phyloP scores from a whole-genome alignment of 2,329 filamentous ascomycete species.

The Zelopaecilomyces penicillatus region DNA sequence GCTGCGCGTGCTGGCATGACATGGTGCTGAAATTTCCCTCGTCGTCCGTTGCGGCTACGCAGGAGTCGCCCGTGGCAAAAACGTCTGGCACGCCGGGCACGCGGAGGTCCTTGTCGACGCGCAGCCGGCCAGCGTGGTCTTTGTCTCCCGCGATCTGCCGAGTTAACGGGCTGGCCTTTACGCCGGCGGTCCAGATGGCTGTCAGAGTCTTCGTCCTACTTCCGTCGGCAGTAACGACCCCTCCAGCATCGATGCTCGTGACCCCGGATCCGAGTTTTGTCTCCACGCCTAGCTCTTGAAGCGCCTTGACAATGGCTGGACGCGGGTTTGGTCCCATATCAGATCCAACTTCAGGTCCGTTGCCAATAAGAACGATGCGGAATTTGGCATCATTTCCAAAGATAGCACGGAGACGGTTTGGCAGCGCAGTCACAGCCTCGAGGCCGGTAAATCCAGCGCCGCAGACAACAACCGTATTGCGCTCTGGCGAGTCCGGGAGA shows the following conservation, averaged over 20 bases:
- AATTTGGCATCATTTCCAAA: conserved; percentile 4
- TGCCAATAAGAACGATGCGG: conserved; percentile 21
- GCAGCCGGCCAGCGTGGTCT: conserved; percentile 20
- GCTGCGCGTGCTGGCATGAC: conserved; percentile 30
- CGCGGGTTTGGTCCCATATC: conserved; percentile 24
- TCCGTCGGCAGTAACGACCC: conserved; percentile 19
- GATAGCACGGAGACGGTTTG: conserved; percentile 18
- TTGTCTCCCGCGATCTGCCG: conserved; percentile 20
- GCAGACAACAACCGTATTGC: conserved; percentile 25
- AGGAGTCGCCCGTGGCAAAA: conserved; percentile 27
- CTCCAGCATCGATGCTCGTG: conserved; percentile 14
- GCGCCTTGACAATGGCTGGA: conserved; percentile 21
- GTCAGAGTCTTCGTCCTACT: conserved; percentile 25
- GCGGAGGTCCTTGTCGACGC: conserved; percentile 21
- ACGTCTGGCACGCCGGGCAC: conserved; percentile 14
- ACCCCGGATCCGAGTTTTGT: conserved; percentile 21
- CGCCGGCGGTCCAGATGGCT: conserved; percentile 28
- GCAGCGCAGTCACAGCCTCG: conserved; percentile 22
- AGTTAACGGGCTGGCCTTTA: conserved; percentile 23
- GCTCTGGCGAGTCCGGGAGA: conserved; percentile 15
- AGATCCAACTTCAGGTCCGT: conserved; percentile 18
- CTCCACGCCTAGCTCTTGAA: conserved; percentile 20
- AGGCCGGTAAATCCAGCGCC: conserved; percentile 28
- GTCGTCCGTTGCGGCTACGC: conserved; percentile 15
- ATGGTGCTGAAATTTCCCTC: conserved; percentile 23